phyloP scores from a whole-genome alignment of 345 rosid species.

The Populus alba region DNA sequence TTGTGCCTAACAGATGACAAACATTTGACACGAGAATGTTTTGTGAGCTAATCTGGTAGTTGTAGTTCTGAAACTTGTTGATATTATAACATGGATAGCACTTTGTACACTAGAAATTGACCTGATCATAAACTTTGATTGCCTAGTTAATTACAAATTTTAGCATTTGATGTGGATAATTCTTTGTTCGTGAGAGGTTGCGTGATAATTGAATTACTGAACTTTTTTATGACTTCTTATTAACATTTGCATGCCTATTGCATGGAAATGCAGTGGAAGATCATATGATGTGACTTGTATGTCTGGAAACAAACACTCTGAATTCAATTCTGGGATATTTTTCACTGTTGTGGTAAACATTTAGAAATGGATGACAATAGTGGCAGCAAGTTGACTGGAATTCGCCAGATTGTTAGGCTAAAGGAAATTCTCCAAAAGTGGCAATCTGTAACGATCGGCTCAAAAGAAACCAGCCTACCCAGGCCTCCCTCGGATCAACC shows the following conservation, averaged over 20 bases:
- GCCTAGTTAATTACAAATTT: not conserved
- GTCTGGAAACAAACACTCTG: conserved; percentile 25
- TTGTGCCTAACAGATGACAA: not conserved
- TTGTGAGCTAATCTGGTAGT: not conserved
- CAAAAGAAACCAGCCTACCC: conserved; percentile 29
- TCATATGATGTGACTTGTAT: conserved; percentile 42
- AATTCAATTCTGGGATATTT: conserved; percentile 23
- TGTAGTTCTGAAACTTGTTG: not conserved
- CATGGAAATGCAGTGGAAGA: conserved; percentile 27
- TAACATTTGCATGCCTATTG: conserved; percentile 4
- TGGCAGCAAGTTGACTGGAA: conserved; percentile 60
- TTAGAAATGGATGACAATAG: conserved; percentile 61
- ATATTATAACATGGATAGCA: not conserved
- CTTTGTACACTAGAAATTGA: not conserved
- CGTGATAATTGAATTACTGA: not conserved
- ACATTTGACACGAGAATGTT: no score
- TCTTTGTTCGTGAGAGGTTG: not conserved
- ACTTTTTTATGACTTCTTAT: not conserved
- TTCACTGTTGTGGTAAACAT: conserved; percentile 25
- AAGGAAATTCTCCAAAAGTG: conserved; percentile 90
- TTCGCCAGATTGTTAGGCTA: conserved; percentile 72
- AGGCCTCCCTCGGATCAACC: conserved; percentile 10
- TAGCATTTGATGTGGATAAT: not conserved
- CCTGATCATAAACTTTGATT: not conserved
- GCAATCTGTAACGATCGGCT: conserved; percentile 65